Conservation (phyloP, 2,329 filamentous ascomycete species). For the Neospermospora avenae region DNA sequence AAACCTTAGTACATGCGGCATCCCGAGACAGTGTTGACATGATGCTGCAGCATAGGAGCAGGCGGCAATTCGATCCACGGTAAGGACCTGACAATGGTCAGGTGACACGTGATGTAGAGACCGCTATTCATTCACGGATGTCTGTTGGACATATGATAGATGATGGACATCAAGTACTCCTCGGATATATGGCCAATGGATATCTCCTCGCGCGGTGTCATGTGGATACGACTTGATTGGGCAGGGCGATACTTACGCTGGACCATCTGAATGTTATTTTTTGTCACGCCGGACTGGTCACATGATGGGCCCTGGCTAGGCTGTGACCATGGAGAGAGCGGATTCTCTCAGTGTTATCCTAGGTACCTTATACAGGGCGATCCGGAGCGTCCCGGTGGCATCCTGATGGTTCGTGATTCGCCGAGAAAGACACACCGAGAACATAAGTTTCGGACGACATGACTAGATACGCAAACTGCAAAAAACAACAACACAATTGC, state of each 20-base stretch:
- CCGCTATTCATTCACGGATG: not conserved
- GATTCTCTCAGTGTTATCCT: constrained; percentile 11
- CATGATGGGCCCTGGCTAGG: constrained; percentile 8
- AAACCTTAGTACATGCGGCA: not conserved
- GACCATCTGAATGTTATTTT: constrained; percentile 6
- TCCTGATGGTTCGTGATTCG: constrained; percentile 16
- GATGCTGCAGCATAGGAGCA: not conserved
- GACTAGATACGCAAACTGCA: constrained; percentile 20
- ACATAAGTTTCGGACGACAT: constrained; percentile 33
- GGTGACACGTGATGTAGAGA: not conserved
- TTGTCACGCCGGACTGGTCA: constrained; percentile 12
- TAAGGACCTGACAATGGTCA: not conserved
- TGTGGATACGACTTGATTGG: constrained; percentile 8
- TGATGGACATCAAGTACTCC: not conserved
- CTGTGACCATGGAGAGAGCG: constrained; percentile 13
- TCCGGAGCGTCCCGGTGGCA: constrained; percentile 1
- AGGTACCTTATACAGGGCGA: constrained; percentile 2
- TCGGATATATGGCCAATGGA: not conserved
- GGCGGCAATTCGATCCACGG: not conserved
- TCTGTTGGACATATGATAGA: not conserved
- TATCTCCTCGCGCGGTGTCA: not conserved
- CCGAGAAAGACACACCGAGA: constrained; percentile 25
- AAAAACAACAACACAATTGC: constrained; percentile 16
- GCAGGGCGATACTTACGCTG: constrained; percentile 24
- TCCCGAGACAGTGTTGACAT: not conserved